These are phyloP conservation scores for Musa acuminata DNA, from an alignment of 176 grass and related monocot species.

Conservation along the genomic window DNA sequence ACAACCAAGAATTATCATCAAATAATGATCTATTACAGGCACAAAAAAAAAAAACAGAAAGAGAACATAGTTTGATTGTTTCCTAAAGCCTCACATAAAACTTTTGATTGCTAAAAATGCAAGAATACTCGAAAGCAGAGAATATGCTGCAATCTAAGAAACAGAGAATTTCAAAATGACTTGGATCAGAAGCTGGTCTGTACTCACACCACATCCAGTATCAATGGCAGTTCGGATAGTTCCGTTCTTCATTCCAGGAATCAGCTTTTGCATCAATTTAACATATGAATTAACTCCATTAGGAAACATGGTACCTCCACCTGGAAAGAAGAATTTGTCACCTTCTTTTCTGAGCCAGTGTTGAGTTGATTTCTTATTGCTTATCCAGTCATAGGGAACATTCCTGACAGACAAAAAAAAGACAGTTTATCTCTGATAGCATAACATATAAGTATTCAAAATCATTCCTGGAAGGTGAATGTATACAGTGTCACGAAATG, in stretches of 20 bases:
- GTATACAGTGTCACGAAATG: neutral
- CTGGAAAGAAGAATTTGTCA: constrained; percentile 81
- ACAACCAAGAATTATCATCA: neutral
- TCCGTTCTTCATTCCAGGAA: constrained; percentile 82
- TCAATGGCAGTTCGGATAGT: constrained; percentile 76
- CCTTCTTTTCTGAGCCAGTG: constrained; percentile 92
- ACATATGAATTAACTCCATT: constrained; percentile 73
- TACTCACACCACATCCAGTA: constrained; percentile 74
- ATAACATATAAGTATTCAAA: no score
- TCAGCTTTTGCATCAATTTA: constrained; percentile 43
- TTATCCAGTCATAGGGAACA: constrained; percentile 99
- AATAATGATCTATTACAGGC: neutral
- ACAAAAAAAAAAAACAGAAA: neutral
- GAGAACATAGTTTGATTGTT: neutral
- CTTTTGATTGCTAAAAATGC: neutral
- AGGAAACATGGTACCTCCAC: constrained; percentile 96
- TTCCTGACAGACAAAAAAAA: constrained; percentile 34
- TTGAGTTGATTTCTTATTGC: constrained; percentile 94
- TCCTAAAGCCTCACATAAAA: neutral
- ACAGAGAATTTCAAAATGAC: neutral
- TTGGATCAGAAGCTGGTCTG: neutral
- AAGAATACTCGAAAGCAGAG: neutral
- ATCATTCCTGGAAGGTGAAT: neutral
- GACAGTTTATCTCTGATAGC: neutral
- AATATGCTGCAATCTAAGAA: neutral